Percentiles rank a stretch among this genome's conserved stretches.
These are phyloP conservation scores for Fusarium continuum DNA, from an alignment of 2,329 filamentous ascomycete species.

Conservation along the genomic window DNA sequence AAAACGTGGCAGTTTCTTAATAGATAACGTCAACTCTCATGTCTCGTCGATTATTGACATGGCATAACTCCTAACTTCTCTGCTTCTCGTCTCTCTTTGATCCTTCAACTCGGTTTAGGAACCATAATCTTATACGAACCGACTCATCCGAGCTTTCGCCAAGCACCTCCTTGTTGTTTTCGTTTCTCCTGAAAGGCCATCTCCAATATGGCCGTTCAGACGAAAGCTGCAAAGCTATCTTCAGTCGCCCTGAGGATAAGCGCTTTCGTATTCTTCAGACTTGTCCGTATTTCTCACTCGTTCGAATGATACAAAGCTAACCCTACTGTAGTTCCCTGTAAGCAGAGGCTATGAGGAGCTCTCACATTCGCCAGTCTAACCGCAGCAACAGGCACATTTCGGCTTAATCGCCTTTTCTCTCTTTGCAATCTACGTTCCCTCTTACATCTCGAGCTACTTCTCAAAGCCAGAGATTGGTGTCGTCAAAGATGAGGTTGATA, in stretches of 20 bases:
- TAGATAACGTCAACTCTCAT: constrained; percentile 16
- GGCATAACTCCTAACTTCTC: constrained; percentile 10
- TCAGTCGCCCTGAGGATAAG: constrained; percentile 51
- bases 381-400: constrained; percentile 48
- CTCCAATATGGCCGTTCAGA: constrained; percentile 46
- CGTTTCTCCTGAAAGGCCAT: constrained; percentile 13
- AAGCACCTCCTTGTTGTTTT: constrained; percentile 13
- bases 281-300: constrained; percentile 42
- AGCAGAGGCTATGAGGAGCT: constrained; percentile 18
- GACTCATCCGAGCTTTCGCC: constrained; percentile 7
- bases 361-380: constrained; percentile 25
- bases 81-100: constrained; percentile 39
- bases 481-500: constrained; percentile 68
- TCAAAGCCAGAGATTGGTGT: constrained; percentile 66
- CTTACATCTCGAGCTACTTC: constrained; percentile 68
- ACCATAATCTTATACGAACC: constrained; percentile 3
- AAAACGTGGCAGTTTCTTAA: constrained; percentile 23
- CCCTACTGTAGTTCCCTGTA: constrained; percentile 49
- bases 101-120: not conserved
- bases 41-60: constrained; percentile 23
- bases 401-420: constrained; percentile 67
- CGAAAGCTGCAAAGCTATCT: constrained; percentile 46
- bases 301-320: constrained; percentile 17
- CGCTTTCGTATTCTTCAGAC: constrained; percentile 50
- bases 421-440: constrained; percentile 71